Conservation (phyloP, 768 basidiomycete species). For the Aureoboletus auriporus region DNA sequence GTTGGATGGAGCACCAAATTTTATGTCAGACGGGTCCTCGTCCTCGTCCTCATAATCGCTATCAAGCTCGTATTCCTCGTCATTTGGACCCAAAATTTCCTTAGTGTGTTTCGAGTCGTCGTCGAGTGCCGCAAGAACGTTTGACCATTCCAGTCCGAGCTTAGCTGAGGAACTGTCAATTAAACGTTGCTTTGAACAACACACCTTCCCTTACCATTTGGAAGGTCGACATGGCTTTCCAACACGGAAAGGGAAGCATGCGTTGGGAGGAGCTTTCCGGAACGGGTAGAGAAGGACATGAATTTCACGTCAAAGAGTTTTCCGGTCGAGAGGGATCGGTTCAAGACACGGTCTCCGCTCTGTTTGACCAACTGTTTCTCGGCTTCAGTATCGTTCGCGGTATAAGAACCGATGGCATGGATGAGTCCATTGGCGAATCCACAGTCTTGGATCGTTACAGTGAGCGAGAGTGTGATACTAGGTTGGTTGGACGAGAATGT, state of each 20-base stretch:
- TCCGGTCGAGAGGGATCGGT: slow-evolving; percentile 15
- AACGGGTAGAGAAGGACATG: slow-evolving; percentile 6
- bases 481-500: not conserved
- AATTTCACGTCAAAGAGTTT: slow-evolving; percentile 18
- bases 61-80: slow-evolving; percentile 18
- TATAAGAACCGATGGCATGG: not conserved
- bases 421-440: slow-evolving; percentile 16
- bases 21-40: not conserved
- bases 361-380: slow-evolving; percentile 4
- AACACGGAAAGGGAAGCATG: slow-evolving; percentile 16
- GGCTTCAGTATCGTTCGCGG: not conserved
- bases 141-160: slow-evolving; percentile 9
- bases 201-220: slow-evolving; percentile 4
- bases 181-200: not conserved
- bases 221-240: slow-evolving; percentile 3
- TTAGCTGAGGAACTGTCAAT: slow-evolving; percentile 8
- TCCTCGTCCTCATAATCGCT: slow-evolving; percentile 26
- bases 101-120: not conserved
- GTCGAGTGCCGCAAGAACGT: not conserved
- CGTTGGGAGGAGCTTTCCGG: not conserved
- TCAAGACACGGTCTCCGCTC: slow-evolving; percentile 4
- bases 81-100: slow-evolving; percentile 7
- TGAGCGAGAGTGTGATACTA: slow-evolving; percentile 6
- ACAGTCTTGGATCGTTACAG: slow-evolving; percentile 12
- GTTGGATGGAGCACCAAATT: not conserved